Evolutionary conservation across 306 rosid genomes (phyloP), one percentile per base, ranked within the genome.

Genomic region (Biancaea sappan): DNA sequence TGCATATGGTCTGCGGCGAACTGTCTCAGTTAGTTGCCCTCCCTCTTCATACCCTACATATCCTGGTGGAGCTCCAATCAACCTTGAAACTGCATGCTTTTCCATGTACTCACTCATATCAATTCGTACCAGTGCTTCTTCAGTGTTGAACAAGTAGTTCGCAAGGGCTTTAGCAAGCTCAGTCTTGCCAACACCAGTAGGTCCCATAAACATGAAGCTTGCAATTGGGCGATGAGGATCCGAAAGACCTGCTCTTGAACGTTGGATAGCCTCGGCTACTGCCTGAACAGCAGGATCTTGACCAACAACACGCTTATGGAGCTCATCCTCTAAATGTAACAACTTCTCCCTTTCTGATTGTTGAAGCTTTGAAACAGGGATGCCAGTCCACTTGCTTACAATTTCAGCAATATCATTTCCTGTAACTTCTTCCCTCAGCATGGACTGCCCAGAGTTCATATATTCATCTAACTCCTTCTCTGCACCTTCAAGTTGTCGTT

Each of bases 41-140:
- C 99, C 99, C 83, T 94, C 99, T 82, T 94, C 99, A 26, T 92
- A 94, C 47, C 99, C 99, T 48, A 92, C 97, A 71, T 94, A 94
- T 76, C 99, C 99, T 46, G 99, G 99, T 19, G 99, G 99, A 72
- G 97, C 99, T 10, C 99, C 99, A 29, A 94, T 94, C 82, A 94
- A 71, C 76, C 99, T 90, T 0, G 97, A 94, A 28, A 92, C 96
- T 0, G 99, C 90, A 63, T 92, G 99, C 74, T 94, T 92, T 77
- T 94, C 99, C 99, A 94, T 94, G 83, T 94, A 94, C 84, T 92
- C 99, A 6, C 99, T 94, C 99, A 94, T 92, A 81, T 94, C 99
- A 40, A 94, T 94, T 28, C 97, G 86, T 67, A 94, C 97, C 35
- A 94, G 97, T 26, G 99, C 96, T 79, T 92, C 99, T 87, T 92